A percentile compares a stretch with the other conserved stretches of the same genome.
Evolutionary conservation across 441 rosid genomes (phyloP).

Genomic region (Adansonia rubrostipa): DNA sequence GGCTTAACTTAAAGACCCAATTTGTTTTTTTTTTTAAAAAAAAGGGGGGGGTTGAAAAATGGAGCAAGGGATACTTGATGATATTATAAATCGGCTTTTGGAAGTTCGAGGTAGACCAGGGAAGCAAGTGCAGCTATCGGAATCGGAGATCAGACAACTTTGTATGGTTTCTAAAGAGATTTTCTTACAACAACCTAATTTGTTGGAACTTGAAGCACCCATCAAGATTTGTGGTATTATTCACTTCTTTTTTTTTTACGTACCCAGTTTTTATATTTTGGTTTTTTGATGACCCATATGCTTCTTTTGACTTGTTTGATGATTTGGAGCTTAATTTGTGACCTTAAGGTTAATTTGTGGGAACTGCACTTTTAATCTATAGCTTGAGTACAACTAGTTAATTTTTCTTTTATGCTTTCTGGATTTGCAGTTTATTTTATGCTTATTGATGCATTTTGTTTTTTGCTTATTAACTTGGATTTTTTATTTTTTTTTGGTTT

Average conservation of each 20-base stretch:
- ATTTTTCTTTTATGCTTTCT: not conserved
- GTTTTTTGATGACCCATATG: not conserved
- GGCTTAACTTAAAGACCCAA: not conserved
- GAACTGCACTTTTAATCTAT: not conserved
- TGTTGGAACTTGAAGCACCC: constrained; percentile 74
- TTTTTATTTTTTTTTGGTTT: not conserved
- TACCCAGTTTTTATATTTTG: not conserved
- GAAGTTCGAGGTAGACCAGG: constrained; percentile 69
- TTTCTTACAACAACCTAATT: constrained; percentile 66
- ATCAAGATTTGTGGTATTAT: constrained; percentile 73
- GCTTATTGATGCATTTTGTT: not conserved
- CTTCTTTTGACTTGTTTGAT: not conserved
- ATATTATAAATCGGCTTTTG: constrained; percentile 63
- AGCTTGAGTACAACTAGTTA: not conserved
- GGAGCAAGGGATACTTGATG: constrained; percentile 64
- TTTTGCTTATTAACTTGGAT: not conserved
- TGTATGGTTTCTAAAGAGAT: constrained; percentile 56
- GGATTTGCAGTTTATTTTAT: not conserved
- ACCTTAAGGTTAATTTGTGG: not conserved
- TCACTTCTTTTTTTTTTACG: not conserved
- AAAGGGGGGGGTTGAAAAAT: constrained; percentile 24
- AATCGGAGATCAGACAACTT: constrained; percentile 75
- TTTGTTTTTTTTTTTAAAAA: not conserved
- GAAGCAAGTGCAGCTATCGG: constrained; percentile 72
- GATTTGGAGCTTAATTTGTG: constrained; percentile 9